Percentiles rank a stretch among this genome's conserved stretches.
phyloP scores from a whole-genome alignment of 805 yeast genomes.

The Cyberlindnera euphorbiiphila region DNA sequence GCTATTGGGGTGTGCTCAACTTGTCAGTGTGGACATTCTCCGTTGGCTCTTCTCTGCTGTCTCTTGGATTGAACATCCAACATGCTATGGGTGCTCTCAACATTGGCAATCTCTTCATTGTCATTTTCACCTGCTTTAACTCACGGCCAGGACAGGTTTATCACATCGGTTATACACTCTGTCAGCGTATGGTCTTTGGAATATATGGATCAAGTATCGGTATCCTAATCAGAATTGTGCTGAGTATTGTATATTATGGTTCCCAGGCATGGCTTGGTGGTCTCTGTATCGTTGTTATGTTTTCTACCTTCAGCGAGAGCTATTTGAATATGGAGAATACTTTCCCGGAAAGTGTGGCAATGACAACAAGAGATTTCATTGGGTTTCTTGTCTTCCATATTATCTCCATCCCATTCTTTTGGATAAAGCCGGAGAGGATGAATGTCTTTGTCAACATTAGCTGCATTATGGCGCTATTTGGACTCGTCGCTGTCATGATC shows the following conservation, averaged over 20 bases:
- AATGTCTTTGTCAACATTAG: conserved; percentile 34
- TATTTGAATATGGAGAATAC: conserved; percentile 37
- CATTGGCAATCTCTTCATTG: conserved; percentile 36
- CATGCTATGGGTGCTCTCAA: conserved; percentile 40
- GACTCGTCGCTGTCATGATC: conserved; percentile 39
- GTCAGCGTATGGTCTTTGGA: conserved; percentile 38
- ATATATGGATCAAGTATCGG: conserved; percentile 38
- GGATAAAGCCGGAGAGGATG: conserved; percentile 42
- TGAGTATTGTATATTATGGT: conserved; percentile 41
- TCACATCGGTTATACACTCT: conserved; percentile 37
- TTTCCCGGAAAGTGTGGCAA: conserved; percentile 34
- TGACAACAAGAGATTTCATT: conserved; percentile 40
- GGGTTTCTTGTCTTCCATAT: conserved; percentile 44
- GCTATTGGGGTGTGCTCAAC: conserved; percentile 35
- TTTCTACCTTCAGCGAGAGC: conserved; percentile 34
- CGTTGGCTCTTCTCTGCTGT: conserved; percentile 36
- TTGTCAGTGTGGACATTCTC: conserved; percentile 36
- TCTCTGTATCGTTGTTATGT: conserved; percentile 34
- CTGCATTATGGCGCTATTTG: conserved; percentile 35
- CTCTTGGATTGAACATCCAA: conserved; percentile 36
- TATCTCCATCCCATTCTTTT: conserved; percentile 37
- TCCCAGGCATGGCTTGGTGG: conserved; percentile 44
- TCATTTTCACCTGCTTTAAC: conserved; percentile 33
- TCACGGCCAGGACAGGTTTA: conserved; percentile 38
- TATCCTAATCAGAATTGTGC: conserved; percentile 35